Evolutionary conservation across 257 asterid genomes (phyloP).

Genomic region (Solanum commersonii): DNA sequence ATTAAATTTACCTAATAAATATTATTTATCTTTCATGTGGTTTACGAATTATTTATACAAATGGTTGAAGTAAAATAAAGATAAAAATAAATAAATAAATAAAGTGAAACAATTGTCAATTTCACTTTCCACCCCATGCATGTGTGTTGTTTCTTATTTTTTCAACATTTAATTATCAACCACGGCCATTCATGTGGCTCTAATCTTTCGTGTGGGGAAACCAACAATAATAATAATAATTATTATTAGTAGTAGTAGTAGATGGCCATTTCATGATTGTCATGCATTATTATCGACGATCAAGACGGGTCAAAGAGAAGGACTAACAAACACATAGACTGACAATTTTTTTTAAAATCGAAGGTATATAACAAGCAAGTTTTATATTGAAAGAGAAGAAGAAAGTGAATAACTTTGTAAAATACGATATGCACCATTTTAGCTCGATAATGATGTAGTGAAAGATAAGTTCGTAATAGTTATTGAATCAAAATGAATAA

Average conservation of each 20-base stretch:
- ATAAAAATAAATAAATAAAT: background rate
- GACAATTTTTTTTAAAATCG: rapidly evolving
- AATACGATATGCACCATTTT: background rate
- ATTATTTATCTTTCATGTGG: too few relatives aligned
- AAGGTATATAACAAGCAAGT: background rate
- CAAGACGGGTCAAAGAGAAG: background rate
- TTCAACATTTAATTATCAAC: background rate
- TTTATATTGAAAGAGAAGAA: background rate
- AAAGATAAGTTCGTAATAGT: background rate
- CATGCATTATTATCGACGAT: background rate
- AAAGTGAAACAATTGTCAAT: background rate
- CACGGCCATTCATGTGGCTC: background rate
- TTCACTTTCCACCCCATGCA: background rate
- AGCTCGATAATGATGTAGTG: background rate
- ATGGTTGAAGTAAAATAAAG: background rate
- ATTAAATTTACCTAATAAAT: background rate
- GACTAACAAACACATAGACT: background rate
- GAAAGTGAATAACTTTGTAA: background rate
- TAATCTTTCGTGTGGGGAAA: background rate
- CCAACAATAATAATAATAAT: background rate
- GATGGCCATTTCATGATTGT: background rate
- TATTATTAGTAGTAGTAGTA: background rate
- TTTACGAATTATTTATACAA: background rate
- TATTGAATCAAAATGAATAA: background rate
- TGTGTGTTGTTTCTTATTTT: background rate